Conservation (phyloP, 1,284 basidiomycete species). For the Taiwanofungus camphoratus region DNA sequence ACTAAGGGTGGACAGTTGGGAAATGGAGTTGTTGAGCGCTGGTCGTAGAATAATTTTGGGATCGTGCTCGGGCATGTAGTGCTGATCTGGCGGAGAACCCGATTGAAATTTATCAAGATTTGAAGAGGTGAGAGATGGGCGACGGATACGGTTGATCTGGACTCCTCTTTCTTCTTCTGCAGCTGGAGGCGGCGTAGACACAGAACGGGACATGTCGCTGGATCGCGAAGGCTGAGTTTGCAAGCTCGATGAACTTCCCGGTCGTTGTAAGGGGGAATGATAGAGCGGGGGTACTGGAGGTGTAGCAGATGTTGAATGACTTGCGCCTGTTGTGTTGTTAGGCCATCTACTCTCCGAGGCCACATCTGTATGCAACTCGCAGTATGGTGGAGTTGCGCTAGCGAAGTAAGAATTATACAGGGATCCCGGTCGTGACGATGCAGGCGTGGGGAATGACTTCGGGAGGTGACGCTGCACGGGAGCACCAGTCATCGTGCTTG, state of each 20-base stretch:
- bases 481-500: slow-evolving; percentile 4
- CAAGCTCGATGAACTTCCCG: slow-evolving; percentile 26
- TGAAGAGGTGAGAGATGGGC: slow-evolving; percentile 33
- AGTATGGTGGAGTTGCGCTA: slow-evolving; percentile 19
- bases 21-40: slow-evolving; percentile 66
- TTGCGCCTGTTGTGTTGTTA: slow-evolving; percentile 14
- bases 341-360: slow-evolving; percentile 13
- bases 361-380: slow-evolving; percentile 12
- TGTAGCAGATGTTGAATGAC: slow-evolving; percentile 24
- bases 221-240: slow-evolving; percentile 28
- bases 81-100: slow-evolving; percentile 34
- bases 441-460: slow-evolving; percentile 9
- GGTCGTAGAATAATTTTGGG: slow-evolving; percentile 69
- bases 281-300: slow-evolving; percentile 28
- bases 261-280: slow-evolving; percentile 22
- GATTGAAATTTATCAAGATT: slow-evolving; percentile 32
- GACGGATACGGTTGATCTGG: slow-evolving; percentile 23
- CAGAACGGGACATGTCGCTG: slow-evolving; percentile 27
- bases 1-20: slow-evolving; percentile 78
- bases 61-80: slow-evolving; percentile 32
- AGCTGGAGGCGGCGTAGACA: slow-evolving; percentile 28
- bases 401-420: slow-evolving; percentile 30
- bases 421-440: slow-evolving; percentile 20
- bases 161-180: slow-evolving; percentile 23
- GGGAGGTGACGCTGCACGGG: background rate